Conservation (phyloP, 2,329 filamentous ascomycete species). For the Triangularia verruculosa region DNA sequence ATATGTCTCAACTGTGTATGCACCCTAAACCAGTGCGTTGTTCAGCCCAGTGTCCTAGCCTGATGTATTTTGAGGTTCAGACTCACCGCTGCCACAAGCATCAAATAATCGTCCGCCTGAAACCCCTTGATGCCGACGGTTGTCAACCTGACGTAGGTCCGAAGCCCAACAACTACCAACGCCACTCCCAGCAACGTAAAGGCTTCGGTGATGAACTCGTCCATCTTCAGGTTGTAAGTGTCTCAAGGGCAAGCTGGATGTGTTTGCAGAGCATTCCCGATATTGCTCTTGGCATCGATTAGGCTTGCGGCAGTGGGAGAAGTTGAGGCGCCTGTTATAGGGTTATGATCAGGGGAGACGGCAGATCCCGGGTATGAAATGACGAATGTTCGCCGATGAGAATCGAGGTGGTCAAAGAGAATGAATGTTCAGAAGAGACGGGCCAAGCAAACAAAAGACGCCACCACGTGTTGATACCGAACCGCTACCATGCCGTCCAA, state of each 20-base stretch:
- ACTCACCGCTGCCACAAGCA: conserved; percentile 52
- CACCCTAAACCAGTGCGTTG: neutral
- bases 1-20: conserved; percentile 29
- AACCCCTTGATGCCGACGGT: conserved; percentile 49
- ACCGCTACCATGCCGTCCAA: neutral
- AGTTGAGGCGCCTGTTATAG: neutral
- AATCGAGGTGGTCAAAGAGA: neutral
- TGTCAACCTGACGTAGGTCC: conserved; percentile 48
- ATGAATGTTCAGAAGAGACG: neutral
- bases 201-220: conserved; percentile 42
- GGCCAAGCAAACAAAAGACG: neutral
- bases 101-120: conserved; percentile 57
- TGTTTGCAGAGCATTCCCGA: neutral
- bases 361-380: neutral
- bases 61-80: too few species aligned
- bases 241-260: too few species aligned
- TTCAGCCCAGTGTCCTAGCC: too few species aligned
- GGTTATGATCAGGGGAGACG: neutral
- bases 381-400: neutral
- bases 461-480: neutral
- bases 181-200: conserved; percentile 51
- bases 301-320: neutral
- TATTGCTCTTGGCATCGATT: neutral
- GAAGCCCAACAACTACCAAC: conserved; percentile 47
- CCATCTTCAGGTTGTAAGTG: conserved; percentile 2